Evolutionary conservation across 73 alveolate genomes (phyloP).

Genomic region (Tetrahymena thermophila): DNA sequence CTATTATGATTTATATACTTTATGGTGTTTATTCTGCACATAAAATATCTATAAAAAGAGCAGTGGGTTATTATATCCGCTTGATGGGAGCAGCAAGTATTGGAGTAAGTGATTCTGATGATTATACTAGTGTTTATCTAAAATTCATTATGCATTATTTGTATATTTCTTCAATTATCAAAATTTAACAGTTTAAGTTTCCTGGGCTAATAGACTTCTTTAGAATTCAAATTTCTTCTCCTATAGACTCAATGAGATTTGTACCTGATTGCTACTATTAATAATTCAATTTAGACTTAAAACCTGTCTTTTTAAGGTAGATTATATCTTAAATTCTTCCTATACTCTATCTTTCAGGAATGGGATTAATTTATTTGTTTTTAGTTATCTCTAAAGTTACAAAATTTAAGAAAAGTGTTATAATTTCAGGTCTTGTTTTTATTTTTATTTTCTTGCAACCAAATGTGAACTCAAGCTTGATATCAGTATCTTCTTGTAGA

Average conservation of each 20-base stretch:
- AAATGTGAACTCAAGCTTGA: background rate
- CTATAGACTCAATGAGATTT: background rate
- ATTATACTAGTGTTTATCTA: background rate
- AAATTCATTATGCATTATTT: background rate
- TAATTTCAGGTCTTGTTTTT: background rate
- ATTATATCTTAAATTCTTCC: background rate
- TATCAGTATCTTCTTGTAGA: background rate
- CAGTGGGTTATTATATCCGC: background rate
- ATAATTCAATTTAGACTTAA: background rate
- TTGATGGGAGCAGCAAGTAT: background rate
- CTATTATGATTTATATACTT: too few relatives aligned
- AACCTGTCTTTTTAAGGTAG: background rate
- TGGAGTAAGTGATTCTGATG: background rate
- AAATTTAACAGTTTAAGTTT: too few relatives aligned
- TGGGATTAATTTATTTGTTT: background rate
- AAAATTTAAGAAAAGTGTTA: too few relatives aligned
- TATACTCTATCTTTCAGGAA: background rate
- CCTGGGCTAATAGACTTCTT: background rate
- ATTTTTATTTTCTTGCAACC: background rate
- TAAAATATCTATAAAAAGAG: too few relatives aligned
- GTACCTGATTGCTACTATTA: background rate
- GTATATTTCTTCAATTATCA: too few relatives aligned
- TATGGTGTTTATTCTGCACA: background rate
- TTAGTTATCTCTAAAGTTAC: background rate
- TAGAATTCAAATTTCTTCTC: background rate